phyloP scores from a whole-genome alignment of 805 yeast genomes.

The Dipodascopsis uninucleata region DNA sequence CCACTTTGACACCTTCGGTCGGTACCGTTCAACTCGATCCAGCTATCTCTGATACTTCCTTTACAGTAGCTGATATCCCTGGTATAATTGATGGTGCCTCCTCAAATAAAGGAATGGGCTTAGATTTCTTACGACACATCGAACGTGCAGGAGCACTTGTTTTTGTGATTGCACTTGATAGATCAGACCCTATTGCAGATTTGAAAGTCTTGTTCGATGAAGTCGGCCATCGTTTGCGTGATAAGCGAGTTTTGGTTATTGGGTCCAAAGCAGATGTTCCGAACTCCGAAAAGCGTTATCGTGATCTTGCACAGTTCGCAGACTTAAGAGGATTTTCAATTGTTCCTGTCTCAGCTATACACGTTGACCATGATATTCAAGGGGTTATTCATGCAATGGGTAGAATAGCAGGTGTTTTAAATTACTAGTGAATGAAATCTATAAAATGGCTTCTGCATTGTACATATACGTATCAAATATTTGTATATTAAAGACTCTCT shows the following conservation, averaged over 20 bases:
- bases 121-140: slow-evolving; percentile 85
- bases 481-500: no score
- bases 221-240: slow-evolving; percentile 61
- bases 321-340: slow-evolving; percentile 53
- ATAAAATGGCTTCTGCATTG: no score
- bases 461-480: no score
- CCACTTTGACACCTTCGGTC: slow-evolving; percentile 85
- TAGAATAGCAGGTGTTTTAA: slow-evolving; percentile 14
- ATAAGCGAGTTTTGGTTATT: slow-evolving; percentile 66
- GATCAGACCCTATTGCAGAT: slow-evolving; percentile 61
- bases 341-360: slow-evolving; percentile 76
- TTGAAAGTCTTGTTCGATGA: slow-evolving; percentile 61
- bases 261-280: slow-evolving; percentile 89
- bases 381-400: slow-evolving; percentile 69
- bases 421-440: not conserved
- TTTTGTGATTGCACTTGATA: slow-evolving; percentile 77
- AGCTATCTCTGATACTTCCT: slow-evolving; percentile 50
- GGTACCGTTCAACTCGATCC: slow-evolving; percentile 76
- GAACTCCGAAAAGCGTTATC: slow-evolving; percentile 49
- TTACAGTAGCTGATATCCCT: slow-evolving; percentile 96
- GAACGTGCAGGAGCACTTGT: slow-evolving; percentile 89
- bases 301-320: slow-evolving; percentile 38
- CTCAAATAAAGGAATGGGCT: slow-evolving; percentile 82
- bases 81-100: slow-evolving; percentile 90
- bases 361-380: slow-evolving; percentile 62